A percentile compares a stretch with the other conserved stretches of the same genome.
Evolutionary conservation across 305 asterid genomes (phyloP).

Genomic region (Andrographis paniculata): DNA sequence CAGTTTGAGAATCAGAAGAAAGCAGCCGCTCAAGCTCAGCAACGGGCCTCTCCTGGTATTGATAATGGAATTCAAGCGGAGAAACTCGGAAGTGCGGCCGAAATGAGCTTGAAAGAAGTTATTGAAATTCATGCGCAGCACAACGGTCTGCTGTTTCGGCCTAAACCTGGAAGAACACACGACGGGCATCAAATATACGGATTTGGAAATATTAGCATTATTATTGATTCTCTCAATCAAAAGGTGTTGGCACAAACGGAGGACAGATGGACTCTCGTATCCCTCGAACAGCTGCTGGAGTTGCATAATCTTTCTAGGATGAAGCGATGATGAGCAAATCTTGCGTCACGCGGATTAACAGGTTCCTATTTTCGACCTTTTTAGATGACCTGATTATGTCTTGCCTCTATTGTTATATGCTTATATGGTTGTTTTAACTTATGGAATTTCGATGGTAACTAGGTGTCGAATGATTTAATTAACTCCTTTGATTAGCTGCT

Average conservation of each 20-base stretch:
- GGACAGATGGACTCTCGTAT: conserved; percentile 63
- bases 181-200: conserved; percentile 92
- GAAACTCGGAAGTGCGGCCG: conserved; percentile 34
- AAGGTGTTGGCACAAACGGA: conserved; percentile 71
- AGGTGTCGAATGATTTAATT: no score
- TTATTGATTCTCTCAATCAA: conserved; percentile 67
- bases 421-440: no score
- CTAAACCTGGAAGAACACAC: conserved; percentile 82
- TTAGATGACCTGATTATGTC: no score
- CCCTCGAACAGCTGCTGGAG: conserved; percentile 78
- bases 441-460: no score
- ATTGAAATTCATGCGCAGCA: conserved; percentile 73
- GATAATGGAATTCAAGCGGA: conserved; percentile 41
- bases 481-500: no score
- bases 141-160: conserved; percentile 71
- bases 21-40: conserved; percentile 72
- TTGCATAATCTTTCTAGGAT: conserved; percentile 45
- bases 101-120: conserved; percentile 80
- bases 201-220: conserved; percentile 71
- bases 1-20: conserved; percentile 79
- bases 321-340: conserved; percentile 51
- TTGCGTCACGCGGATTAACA: no score
- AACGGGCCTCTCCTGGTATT: conserved; percentile 28
- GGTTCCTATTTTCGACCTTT: no score
- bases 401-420: no score